Base-by-base conservation (phyloP, 179 eudicot species). In the Amaranthus tricolor region DNA sequence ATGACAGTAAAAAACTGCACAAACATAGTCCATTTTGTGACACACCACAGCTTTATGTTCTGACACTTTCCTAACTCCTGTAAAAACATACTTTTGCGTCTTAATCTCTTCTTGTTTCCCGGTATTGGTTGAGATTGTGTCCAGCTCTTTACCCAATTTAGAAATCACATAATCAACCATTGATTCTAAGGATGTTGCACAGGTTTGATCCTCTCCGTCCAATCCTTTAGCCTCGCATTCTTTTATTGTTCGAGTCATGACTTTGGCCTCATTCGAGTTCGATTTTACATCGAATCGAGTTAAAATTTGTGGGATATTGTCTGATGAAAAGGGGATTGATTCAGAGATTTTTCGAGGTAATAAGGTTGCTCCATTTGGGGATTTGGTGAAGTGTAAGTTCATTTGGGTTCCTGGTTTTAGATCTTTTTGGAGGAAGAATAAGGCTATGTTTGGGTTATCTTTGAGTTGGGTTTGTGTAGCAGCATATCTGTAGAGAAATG, bases 121-220 rank as follows among this genome's bases (percentile, higher is more conserved):
- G 12, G 78, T 85, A 21, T 74, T 71, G 9, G 89, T 89, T 1
- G 88, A 78, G 10, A 88, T 44, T 10, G 86, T 88, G 0, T 67
- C 63, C 45, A 84, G 77, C 2, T 79, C 77, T 55, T 67, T 78
- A n/a, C 96, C 96, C 5, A 90, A 81, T 72, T 78, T 88, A 0
- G 91, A 81, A 11, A 75, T 75, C 49, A 80, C 76, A 76, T 84
- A 94, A 77, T 92, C 98, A 6, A 94, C 61, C 98, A 94, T 94
- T 1, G 92, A 84, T 79, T 94, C 98, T 62, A 94, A 65, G 0
- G 97, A 94, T 47, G 98, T 89, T 0, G 96, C 90, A 61, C 97
- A 94, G 40, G 77, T 80, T 73, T 86, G 89, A 62, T 86, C 89
- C 69, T 92, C 94, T 9, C 91, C 96, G 20, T 71, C 47, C 3